Conservation (phyloP, 2,329 filamentous ascomycete species). For the Parastagonospora avenae region DNA sequence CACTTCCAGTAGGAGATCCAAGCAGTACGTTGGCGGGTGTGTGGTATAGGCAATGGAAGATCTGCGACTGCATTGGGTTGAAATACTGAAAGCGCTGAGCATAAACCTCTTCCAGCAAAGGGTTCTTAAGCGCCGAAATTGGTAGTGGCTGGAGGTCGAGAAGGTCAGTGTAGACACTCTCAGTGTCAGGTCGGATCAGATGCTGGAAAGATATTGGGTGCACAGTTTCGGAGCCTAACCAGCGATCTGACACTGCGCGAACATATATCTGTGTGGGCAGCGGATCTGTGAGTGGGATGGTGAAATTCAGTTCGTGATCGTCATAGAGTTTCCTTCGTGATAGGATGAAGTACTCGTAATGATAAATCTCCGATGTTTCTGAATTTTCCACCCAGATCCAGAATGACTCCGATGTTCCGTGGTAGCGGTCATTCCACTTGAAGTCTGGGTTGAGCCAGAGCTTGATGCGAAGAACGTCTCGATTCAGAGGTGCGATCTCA, state of each 20-base stretch:
- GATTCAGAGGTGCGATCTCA: constrained; percentile 92
- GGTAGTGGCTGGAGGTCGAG: constrained; percentile 89
- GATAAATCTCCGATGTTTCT: constrained; percentile 95
- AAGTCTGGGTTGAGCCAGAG: constrained; percentile 89
- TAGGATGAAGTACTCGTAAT: constrained; percentile 95
- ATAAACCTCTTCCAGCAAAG: constrained; percentile 85
- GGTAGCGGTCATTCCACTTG: constrained; percentile 89
- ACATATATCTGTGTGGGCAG: constrained; percentile 96
- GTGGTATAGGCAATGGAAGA: constrained; percentile 96
- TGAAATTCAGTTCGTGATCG: constrained; percentile 97
- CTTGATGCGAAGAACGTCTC: constrained; percentile 91
- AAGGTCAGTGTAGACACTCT: constrained; percentile 95
- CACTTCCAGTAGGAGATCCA: constrained; percentile 94
- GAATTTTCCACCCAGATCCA: constrained; percentile 99
- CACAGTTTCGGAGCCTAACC: constrained; percentile 95
- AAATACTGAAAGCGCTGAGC: constrained; percentile 90
- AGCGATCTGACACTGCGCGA: constrained; percentile 89
- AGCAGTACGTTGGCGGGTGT: constrained; percentile 90
- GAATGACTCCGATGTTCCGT: constrained; percentile 94
- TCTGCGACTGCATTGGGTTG: constrained; percentile 99
- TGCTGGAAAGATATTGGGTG: constrained; percentile 97
- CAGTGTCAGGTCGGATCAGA: constrained; percentile 93
- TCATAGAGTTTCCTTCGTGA: constrained; percentile 88
- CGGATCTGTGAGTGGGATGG: constrained; percentile 91
- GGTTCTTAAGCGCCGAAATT: constrained; percentile 84